phyloP scores from a whole-genome alignment of 2,329 filamentous ascomycete species.

The Trichophyton simii region DNA sequence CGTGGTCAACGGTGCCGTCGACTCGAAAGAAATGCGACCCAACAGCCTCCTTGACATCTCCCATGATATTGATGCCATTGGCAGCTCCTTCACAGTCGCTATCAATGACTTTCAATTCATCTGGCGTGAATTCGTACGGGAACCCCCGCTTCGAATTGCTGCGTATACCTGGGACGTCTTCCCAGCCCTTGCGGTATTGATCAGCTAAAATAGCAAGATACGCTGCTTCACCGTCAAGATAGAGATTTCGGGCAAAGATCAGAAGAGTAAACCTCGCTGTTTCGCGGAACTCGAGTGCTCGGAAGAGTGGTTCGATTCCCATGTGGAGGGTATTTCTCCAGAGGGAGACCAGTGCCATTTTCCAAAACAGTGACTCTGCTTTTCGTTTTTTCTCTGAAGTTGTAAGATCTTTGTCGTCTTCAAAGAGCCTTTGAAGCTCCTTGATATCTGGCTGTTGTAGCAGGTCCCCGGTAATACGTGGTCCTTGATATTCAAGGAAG shows the following conservation, averaged over 20 bases:
- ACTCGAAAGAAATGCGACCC: slow-evolving; percentile 5
- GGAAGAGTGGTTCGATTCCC: slow-evolving; percentile 1
- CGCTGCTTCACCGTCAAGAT: slow-evolving; percentile 3
- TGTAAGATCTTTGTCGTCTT: not conserved
- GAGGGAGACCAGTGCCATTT: not conserved
- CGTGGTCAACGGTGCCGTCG: slow-evolving; percentile 8
- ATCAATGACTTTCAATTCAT: slow-evolving; percentile 5
- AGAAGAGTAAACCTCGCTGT: not conserved
- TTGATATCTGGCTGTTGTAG: not conserved
- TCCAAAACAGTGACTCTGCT: slow-evolving; percentile 1
- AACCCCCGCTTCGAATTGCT: not conserved
- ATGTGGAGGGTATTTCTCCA: not conserved
- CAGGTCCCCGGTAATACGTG: slow-evolving; percentile 5
- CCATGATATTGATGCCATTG: slow-evolving; percentile 3
- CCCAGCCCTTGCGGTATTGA: slow-evolving; percentile 1
- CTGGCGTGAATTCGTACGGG: slow-evolving; percentile 5
- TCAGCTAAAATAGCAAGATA: slow-evolving; percentile 1
- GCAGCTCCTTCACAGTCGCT: slow-evolving; percentile 1
- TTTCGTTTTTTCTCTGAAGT: not conserved
- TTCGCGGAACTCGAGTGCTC: slow-evolving; percentile 2
- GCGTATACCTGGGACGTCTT: not conserved
- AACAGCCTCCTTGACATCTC: not conserved
- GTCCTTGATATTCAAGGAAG: slow-evolving; percentile 19
- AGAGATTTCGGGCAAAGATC: slow-evolving; percentile 1
- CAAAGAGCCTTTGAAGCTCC: not conserved